Evolutionary conservation across 306 rosid genomes (phyloP).

Genomic region (Crataegus laevigata): DNA sequence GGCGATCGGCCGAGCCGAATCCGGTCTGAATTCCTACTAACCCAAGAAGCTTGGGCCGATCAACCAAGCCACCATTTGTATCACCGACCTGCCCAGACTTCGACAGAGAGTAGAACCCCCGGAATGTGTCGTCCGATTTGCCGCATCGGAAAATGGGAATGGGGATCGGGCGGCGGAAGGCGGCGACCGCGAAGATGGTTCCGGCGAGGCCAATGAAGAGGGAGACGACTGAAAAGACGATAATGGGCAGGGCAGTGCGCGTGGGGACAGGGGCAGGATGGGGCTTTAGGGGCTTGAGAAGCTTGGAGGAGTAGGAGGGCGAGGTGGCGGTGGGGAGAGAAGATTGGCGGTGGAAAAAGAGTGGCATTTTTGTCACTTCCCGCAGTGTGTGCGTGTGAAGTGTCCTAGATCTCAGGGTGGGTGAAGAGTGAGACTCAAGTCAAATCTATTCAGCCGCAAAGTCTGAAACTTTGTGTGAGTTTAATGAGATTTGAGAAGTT

Average conservation of each 20-base stretch:
- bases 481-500: neutral
- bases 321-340: constrained; percentile 9
- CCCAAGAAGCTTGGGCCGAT: constrained; percentile 33
- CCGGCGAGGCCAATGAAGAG: constrained; percentile 26
- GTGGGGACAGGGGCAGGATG: neutral
- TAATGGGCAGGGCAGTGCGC: constrained; percentile 7
- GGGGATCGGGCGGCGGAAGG: constrained; percentile 22
- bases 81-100: neutral
- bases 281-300: constrained; percentile 17
- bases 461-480: neutral
- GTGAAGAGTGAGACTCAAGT: neutral
- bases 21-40: constrained; percentile 32
- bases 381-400: neutral
- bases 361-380: constrained; percentile 14
- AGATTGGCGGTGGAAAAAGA: constrained; percentile 20
- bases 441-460: neutral
- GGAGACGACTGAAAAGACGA: constrained; percentile 18
- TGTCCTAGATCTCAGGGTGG: neutral
- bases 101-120: constrained; percentile 18
- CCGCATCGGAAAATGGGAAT: constrained; percentile 32
- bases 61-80: constrained; percentile 15
- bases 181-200: constrained; percentile 16
- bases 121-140: constrained; percentile 24
- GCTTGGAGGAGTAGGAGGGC: constrained; percentile 20
- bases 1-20: constrained; percentile 23